Evolutionary conservation across 768 basidiomycete genomes (phyloP), one percentile per base, ranked within the genome.

Genomic region (Lyophyllum decastes): DNA sequence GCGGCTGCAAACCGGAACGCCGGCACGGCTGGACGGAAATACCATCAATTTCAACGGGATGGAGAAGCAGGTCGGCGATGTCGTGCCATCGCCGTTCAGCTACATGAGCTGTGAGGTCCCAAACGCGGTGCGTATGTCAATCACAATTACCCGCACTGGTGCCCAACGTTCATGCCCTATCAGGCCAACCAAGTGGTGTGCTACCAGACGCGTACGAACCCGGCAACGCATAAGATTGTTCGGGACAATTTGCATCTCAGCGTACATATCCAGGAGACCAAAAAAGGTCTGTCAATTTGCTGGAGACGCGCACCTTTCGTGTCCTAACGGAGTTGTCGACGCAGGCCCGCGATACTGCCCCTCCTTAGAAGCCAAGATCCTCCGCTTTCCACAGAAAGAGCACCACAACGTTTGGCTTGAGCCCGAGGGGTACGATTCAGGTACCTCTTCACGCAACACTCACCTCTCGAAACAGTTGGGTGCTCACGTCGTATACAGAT

Each of bases 271-370:
- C 89, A 92, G 65, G 94, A 95, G 70, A 89, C 92, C 0, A 90
- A 87, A 72, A 94, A 90, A 74, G 94, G 92, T 86, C 8, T 2
- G 47, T 49, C 34, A n/a, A 45, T 34, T 52, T 4, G 16, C 14
- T 40, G 34, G 34, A 14, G 44, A 6, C 26, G 9, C 55, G n/a
- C 54, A 12, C 19, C 10, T 40, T 40, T n/a, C 33, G 33, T 26
- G 35, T 27, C 19, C 41, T 38, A 55, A 27, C 44, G 8, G 27
- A 44, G 27, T 38, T 24, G 25, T 3, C 4, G 2, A 38, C n/a
- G 21, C 54, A 93, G 92, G 94, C 1, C 94, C 94, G 5, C 83
- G 94, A 19, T 96, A 96, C 70, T 96, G 94, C 61, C 94, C 94
- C 6, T 94, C 92, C 0, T 78, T 96, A 0, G 94, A 96, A 70